Conservation (phyloP, 2,329 filamentous ascomycete genomes). For the Penicillium crustosum region DNA sequence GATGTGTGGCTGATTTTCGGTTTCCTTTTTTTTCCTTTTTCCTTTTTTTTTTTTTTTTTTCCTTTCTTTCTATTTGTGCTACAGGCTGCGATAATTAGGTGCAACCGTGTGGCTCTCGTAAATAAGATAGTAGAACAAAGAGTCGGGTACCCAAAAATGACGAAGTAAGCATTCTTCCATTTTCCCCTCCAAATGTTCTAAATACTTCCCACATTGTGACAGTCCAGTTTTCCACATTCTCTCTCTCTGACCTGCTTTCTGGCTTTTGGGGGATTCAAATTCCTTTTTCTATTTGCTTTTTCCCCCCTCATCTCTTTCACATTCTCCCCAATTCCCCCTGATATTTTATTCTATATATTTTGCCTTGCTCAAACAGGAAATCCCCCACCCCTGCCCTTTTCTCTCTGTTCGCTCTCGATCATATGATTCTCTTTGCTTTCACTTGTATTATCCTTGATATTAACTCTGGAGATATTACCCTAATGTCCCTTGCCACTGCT, state of each 20-base stretch:
- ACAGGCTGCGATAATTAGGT: neutral
- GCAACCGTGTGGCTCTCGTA: neutral
- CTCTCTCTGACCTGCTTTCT: slow-evolving; percentile 6
- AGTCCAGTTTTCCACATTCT: slow-evolving; percentile 7
- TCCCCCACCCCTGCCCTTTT: neutral
- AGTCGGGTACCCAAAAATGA: slow-evolving; percentile 12
- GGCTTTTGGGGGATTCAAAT: neutral
- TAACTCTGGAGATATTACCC: neutral
- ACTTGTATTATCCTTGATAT: neutral
- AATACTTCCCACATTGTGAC: slow-evolving; percentile 10
- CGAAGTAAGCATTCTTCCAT: slow-evolving; percentile 3
- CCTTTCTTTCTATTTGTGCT: neutral
- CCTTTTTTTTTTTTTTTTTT: neutral
- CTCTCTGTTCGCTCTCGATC: neutral
- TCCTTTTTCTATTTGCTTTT: neutral
- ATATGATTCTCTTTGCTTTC: neutral
- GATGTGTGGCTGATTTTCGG: neutral
- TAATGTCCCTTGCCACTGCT: slow-evolving; percentile 2
- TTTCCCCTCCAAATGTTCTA: neutral
- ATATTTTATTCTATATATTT: neutral
- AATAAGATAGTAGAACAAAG: slow-evolving; percentile 3
- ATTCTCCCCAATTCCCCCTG: neutral
- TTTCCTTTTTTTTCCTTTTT: neutral
- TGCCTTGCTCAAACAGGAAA: slow-evolving; percentile 6
- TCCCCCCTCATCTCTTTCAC: neutral